These are phyloP conservation scores for Rhododendron ferrugineum DNA, from an alignment of 148 eudicot species.

Conservation along the genomic window DNA sequence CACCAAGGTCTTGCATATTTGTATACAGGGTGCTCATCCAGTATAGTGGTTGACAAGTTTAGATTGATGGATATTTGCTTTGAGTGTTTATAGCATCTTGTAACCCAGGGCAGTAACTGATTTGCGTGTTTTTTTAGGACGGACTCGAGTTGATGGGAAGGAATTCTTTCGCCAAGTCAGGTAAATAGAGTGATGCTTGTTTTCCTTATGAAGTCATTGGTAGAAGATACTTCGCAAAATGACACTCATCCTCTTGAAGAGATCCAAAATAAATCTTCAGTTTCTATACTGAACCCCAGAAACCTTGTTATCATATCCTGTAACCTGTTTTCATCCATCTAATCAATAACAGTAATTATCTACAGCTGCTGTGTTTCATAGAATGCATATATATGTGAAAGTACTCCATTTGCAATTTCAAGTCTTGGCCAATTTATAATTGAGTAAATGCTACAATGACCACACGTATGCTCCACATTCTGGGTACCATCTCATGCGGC, in stretches of 20 bases:
- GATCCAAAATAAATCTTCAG: neutral
- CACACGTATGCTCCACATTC: neutral
- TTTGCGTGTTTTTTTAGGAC: conserved; percentile 37
- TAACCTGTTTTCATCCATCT: neutral
- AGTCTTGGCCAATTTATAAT: neutral
- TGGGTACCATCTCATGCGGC: neutral
- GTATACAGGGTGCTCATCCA: neutral
- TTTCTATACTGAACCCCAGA: neutral
- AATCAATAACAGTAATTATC: neutral
- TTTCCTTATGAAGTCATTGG: neutral
- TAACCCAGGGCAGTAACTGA: neutral
- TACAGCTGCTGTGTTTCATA: neutral
- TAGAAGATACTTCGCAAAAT: neutral
- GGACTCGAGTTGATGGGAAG: conserved; percentile 92
- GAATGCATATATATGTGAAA: too few relatives aligned
- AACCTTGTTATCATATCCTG: neutral
- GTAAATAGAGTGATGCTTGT: conserved; percentile 19
- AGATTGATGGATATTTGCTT: neutral
- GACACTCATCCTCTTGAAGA: neutral
- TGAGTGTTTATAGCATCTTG: neutral
- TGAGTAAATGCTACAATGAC: neutral
- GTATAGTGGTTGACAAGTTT: neutral
- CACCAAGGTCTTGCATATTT: neutral
- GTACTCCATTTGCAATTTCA: neutral
- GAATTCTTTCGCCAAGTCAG: conserved; percentile 99